These are phyloP conservation scores for Stachybotrys echinatus DNA, from an alignment of 2,329 filamentous ascomycete genomes.

Conservation along the genomic window DNA sequence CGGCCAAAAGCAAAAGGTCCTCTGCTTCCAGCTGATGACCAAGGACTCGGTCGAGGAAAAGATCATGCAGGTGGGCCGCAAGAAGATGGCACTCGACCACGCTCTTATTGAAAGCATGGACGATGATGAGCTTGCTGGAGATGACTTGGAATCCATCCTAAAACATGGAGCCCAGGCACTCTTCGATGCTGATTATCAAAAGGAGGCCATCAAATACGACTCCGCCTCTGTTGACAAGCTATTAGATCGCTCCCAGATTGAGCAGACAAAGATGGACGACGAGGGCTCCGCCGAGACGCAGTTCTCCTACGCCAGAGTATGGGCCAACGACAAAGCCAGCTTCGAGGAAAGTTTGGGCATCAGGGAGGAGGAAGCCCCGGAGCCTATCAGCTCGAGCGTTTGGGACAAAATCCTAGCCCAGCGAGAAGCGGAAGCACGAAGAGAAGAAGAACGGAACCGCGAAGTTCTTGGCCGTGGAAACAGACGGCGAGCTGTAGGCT, in stretches of 20 bases:
- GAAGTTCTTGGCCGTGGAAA: slow-evolving; percentile 84
- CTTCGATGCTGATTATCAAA: slow-evolving; percentile 69
- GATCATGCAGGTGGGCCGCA: slow-evolving; percentile 91
- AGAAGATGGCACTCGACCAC: slow-evolving; percentile 94
- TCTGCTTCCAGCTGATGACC: slow-evolving; percentile 93
- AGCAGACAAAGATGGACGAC: slow-evolving; percentile 61
- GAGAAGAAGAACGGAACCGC: slow-evolving; percentile 60
- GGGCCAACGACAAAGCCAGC: slow-evolving; percentile 73
- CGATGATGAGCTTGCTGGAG: slow-evolving; percentile 68
- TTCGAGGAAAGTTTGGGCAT: slow-evolving; percentile 59
- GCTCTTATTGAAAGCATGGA: slow-evolving; percentile 91
- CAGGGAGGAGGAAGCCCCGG: slow-evolving; percentile 44
- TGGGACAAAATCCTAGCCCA: slow-evolving; percentile 90
- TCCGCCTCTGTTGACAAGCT: slow-evolving; percentile 77
- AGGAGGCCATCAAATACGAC: slow-evolving; percentile 77
- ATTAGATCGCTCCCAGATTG: slow-evolving; percentile 78
- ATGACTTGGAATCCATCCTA: slow-evolving; percentile 82
- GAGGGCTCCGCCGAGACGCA: slow-evolving; percentile 67
- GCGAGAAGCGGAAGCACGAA: slow-evolving; percentile 72
- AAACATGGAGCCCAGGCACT: slow-evolving; percentile 82
- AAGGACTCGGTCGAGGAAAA: slow-evolving; percentile 87
- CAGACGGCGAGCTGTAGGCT: slow-evolving; percentile 51
- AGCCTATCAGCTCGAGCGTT: slow-evolving; percentile 59
- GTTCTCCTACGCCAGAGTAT: slow-evolving; percentile 87
- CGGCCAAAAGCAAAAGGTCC: slow-evolving; percentile 90